Percentiles rank a stretch among this genome's conserved stretches.
phyloP scores from a whole-genome alignment of 1,139 yeast genomes.

The Geotrichum fermentans region DNA sequence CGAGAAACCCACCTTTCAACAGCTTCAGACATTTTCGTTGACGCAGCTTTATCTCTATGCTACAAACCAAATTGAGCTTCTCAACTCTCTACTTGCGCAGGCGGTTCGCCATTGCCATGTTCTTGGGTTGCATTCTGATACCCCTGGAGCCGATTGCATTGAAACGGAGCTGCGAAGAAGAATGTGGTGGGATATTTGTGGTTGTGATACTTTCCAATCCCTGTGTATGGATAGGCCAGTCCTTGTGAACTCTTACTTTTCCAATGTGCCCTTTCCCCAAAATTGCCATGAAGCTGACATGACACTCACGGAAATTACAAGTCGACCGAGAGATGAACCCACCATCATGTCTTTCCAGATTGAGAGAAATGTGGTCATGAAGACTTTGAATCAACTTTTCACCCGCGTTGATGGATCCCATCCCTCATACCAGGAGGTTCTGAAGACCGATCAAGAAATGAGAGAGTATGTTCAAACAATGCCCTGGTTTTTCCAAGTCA shows the following conservation, averaged over 20 bases:
- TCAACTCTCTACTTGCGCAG: conserved; percentile 29
- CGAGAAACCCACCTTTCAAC: conserved; percentile 25
- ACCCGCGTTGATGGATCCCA: conserved; percentile 14
- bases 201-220: conserved; percentile 36
- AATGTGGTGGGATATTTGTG: conserved; percentile 38
- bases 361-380: conserved; percentile 31
- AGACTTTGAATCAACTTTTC: conserved; percentile 30
- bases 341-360: conserved; percentile 33
- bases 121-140: conserved; percentile 31
- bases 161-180: conserved; percentile 36
- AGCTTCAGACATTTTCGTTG: conserved; percentile 34
- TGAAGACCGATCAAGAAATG: conserved; percentile 31
- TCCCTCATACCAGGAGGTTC: conserved; percentile 25
- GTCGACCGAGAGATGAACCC: conserved; percentile 26
- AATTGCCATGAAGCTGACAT: conserved; percentile 34
- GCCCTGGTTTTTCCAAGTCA: conserved; percentile 29
- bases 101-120: conserved; percentile 31
- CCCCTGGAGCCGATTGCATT: conserved; percentile 27
- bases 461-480: conserved; percentile 24
- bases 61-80: conserved; percentile 31
- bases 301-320: conserved; percentile 23
- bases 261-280: conserved; percentile 34
- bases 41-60: conserved; percentile 35
- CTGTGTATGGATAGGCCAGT: conserved; percentile 34
- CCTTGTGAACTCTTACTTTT: conserved; percentile 28